Conservation (phyloP, 768 basidiomycete genomes). For the Agaricus subrufescens region DNA sequence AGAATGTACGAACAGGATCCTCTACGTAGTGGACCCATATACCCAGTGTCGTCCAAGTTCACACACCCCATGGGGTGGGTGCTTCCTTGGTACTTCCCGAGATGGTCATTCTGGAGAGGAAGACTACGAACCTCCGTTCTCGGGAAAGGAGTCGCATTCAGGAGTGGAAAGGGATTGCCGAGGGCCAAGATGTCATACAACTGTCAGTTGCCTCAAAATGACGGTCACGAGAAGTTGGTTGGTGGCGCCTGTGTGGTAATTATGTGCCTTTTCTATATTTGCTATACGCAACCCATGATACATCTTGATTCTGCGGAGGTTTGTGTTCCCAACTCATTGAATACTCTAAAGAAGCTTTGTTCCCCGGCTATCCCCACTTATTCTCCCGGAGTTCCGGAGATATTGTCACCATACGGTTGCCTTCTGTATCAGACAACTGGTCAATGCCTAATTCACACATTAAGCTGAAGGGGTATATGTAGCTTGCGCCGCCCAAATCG, state of each 20-base stretch:
- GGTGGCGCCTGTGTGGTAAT: neutral
- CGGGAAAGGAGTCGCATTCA: too few species aligned
- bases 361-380: too few species aligned
- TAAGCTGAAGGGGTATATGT: neutral
- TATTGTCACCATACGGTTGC: too few species aligned
- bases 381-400: too few species aligned
- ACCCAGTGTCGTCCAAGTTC: neutral
- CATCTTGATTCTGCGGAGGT: neutral
- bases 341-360: neutral
- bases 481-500: neutral
- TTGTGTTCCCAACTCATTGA: neutral
- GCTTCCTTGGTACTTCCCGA: too few species aligned
- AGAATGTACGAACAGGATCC: too few species aligned
- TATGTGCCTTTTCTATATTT: neutral
- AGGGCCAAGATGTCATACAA: neutral
- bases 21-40: neutral
- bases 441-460: neutral
- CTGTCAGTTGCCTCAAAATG: neutral
- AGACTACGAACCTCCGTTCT: neutral
- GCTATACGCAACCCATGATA: neutral
- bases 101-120: neutral
- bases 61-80: too few species aligned
- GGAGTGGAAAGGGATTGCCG: too few species aligned
- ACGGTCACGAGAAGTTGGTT: neutral
- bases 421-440: neutral